A percentile compares a stretch with the other conserved stretches of the same genome.
Conservation (phyloP, 2,329 filamentous ascomycete genomes). For the Penicillium sp. region DNA sequence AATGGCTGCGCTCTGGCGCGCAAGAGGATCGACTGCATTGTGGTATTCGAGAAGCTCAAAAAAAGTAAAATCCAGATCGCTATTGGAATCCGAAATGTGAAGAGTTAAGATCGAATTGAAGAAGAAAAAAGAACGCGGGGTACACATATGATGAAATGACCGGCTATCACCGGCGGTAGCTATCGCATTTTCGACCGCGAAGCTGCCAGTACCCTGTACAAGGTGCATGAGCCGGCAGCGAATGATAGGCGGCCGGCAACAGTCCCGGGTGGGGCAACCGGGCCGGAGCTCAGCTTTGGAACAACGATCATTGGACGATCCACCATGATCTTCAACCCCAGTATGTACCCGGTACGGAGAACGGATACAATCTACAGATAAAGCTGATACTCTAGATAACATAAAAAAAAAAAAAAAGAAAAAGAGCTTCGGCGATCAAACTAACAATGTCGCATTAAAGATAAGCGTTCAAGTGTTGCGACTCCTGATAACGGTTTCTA, state of each 20-base stretch:
- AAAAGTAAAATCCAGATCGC: not conserved
- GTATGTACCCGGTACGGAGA: not conserved
- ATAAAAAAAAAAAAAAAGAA: too few relatives aligned
- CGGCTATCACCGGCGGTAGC: slow-evolving; percentile 21
- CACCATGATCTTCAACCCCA: not conserved
- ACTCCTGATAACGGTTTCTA: not conserved
- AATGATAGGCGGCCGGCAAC: slow-evolving; percentile 11
- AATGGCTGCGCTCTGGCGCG: slow-evolving; percentile 28
- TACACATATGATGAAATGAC: slow-evolving; percentile 24
- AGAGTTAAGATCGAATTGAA: slow-evolving; percentile 5
- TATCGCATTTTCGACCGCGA: not conserved
- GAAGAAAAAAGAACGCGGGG: slow-evolving; percentile 27
- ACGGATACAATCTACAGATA: too few relatives aligned
- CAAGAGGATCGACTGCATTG: slow-evolving; percentile 32
- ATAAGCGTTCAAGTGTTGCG: not conserved
- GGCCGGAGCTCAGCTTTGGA: slow-evolving; percentile 14
- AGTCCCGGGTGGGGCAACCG: slow-evolving; percentile 18
- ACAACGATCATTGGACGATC: not conserved
- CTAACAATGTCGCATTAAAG: not conserved
- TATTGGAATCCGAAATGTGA: not conserved
- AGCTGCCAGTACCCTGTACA: not conserved
- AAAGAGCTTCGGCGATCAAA: not conserved
- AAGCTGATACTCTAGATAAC: not conserved
- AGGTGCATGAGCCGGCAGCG: not conserved
- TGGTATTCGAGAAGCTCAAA: slow-evolving; percentile 3